Evolutionary conservation across 2,329 filamentous ascomycete species (phyloP), one percentile per base, ranked within the genome.

Genomic region (Trichoderma atrobrunneum): DNA sequence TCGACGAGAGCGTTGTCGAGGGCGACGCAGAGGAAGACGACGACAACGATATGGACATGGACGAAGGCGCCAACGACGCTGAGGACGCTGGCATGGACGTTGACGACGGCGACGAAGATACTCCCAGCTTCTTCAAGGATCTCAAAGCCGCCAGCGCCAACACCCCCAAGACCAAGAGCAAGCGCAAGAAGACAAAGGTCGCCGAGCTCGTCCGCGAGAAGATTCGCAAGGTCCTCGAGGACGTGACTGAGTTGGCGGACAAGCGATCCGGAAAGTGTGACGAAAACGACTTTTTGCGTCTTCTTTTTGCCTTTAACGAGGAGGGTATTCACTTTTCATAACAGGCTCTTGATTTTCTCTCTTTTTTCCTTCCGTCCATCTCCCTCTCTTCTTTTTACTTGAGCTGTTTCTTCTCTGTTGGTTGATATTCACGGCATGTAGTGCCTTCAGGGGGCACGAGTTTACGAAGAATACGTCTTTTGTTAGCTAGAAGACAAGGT

Each of bases 261-360:
- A 93, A 92, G 84, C 87, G 95, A 75, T 89, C 95, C 12, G 88
- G 93, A 73, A 91, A 96, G 85, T 97, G 94, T 78, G 94, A 98
- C 78, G 94, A 98, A 83, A 95, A 92, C 67, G 95, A 97, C 78
- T 98, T 98, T 79, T 83, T 99, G 79, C 91, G 91, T 76, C 81
- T 98, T 75, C 82, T 97, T 51, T 87, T 86, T 76, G 92, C 92
- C 2, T 97, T 98, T 82, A 97, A 98, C 80, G 89, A 93, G 75
- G 93, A 97, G 80, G 94, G 94, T 32, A 95, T 98, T 73, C 95
- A 98, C 84, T 98, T 98, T 81, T 92, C 89, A 74, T 94, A 81
- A 43, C 30, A 5, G 10, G 12, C 21, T 26, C 18, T 63, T 28
- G 14, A 56, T 48, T 64, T 30, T 54, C 54, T 28, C 30, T 69